Evolutionary conservation across 768 basidiomycete genomes (phyloP).

Genomic region (Lyophyllum atratum): DNA sequence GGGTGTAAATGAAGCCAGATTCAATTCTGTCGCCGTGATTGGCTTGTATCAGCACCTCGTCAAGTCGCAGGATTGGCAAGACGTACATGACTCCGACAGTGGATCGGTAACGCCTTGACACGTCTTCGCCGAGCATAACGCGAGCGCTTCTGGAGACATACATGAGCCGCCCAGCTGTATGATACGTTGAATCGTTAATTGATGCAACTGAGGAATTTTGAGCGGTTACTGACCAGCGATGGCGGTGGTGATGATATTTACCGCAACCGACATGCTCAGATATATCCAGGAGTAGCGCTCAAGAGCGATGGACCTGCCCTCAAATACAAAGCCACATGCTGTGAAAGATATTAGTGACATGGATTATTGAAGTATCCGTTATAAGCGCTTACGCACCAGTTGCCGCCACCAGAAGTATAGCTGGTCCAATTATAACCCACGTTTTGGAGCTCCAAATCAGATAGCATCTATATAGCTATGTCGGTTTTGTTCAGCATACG

Average conservation of each 20-base stretch:
- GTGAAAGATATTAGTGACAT: background rate
- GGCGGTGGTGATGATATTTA: slow-evolving; percentile 35
- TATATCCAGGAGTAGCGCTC: slow-evolving; percentile 32
- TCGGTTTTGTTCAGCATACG: background rate
- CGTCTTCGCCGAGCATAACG: slow-evolving; percentile 24
- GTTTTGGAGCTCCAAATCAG: slow-evolving; percentile 15
- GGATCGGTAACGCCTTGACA: slow-evolving; percentile 32
- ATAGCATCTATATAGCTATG: slow-evolving; percentile 21
- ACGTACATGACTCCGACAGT: slow-evolving; percentile 38
- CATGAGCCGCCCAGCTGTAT: slow-evolving; percentile 36
- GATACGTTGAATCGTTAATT: too few relatives aligned
- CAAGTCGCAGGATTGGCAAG: background rate
- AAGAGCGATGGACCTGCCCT: slow-evolving; percentile 14
- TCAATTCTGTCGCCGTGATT: slow-evolving; percentile 29
- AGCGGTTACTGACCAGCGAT: slow-evolving; percentile 30
- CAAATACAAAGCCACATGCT: slow-evolving; percentile 19
- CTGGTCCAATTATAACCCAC: slow-evolving; percentile 13
- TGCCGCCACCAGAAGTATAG: slow-evolving; percentile 9
- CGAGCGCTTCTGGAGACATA: slow-evolving; percentile 30
- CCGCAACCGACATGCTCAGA: slow-evolving; percentile 30
- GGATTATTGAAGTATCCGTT: too few relatives aligned
- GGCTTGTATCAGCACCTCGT: background rate
- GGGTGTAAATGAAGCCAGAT: slow-evolving; percentile 39
- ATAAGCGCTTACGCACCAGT: slow-evolving; percentile 14
- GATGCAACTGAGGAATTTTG: background rate